A percentile compares a stretch with the other conserved stretches of the same genome.
Conservation (phyloP, 305 asterid species). For the Solanum aculeatissimum region DNA sequence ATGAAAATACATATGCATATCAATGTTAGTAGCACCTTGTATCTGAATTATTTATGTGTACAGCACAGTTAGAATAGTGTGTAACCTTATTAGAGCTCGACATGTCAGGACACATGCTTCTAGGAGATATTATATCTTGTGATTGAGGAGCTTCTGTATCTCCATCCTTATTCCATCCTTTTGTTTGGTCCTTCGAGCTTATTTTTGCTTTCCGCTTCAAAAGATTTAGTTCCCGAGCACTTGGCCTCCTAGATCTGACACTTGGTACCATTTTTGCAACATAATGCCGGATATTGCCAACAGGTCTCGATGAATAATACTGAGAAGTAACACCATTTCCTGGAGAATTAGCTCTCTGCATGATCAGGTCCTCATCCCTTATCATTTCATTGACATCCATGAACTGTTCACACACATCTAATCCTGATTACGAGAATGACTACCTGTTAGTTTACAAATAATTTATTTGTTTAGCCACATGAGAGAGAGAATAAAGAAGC, state of each 20-base stretch:
- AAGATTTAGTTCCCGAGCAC: constrained; percentile 97
- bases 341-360: constrained; percentile 45
- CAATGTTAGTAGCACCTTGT: neutral
- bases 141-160: constrained; percentile 56
- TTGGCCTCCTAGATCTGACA: constrained; percentile 83
- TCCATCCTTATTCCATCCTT: constrained; percentile 79
- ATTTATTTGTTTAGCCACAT: neutral
- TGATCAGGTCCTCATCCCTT: constrained; percentile 88
- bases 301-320: constrained; percentile 57
- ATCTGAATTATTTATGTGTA: neutral
- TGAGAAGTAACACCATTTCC: constrained; percentile 59
- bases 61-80: neutral
- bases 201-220: constrained; percentile 87
- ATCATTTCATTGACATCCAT: constrained; percentile 95
- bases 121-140: constrained; percentile 63
- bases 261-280: constrained; percentile 79
- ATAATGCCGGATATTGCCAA: constrained; percentile 54
- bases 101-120: constrained; percentile 43
- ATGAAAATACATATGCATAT: neutral
- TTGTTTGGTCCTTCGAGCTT: constrained; percentile 78
- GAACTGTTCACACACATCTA: constrained; percentile 92
- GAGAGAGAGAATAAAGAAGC: neutral
- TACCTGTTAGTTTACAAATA: constrained; percentile 8
- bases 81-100: constrained; percentile 69
- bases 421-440: constrained; percentile 43